Conservation (phyloP, 2,329 filamentous ascomycete species). For the Calonectria pauciramosa region DNA sequence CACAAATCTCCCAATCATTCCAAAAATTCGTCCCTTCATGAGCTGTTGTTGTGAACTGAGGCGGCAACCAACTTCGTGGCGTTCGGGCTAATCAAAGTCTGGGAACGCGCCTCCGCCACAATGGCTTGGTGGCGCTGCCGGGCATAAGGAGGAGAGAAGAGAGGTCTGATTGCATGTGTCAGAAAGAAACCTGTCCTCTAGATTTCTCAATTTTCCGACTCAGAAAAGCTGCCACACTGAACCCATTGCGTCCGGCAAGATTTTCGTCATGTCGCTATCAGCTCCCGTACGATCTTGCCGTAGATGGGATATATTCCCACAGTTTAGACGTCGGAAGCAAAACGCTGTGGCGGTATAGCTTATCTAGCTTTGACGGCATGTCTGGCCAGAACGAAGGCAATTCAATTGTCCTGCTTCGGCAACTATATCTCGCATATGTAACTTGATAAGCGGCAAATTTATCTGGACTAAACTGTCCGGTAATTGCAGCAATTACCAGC, state of each 20-base stretch:
- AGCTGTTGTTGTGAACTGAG: neutral
- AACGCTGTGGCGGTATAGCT: neutral
- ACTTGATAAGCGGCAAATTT: neutral
- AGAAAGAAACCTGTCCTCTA: neutral
- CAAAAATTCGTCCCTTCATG: neutral
- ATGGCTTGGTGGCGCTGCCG: neutral
- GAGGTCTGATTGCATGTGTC: neutral
- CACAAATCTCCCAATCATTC: constrained; percentile 5
- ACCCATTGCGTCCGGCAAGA: neutral
- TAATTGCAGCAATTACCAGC: neutral
- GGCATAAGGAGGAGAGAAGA: neutral
- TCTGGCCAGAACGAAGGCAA: too few species aligned
- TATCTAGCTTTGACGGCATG: neutral
- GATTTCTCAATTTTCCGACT: neutral
- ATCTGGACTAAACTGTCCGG: neutral
- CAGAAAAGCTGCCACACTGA: neutral
- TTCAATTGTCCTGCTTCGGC: too few species aligned
- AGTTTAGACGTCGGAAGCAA: neutral
- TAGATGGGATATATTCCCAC: neutral
- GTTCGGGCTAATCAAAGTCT: neutral
- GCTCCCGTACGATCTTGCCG: neutral
- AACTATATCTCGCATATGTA: neutral
- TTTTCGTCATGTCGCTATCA: neutral
- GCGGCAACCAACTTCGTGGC: neutral
- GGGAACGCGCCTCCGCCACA: neutral